Conservation (phyloP, 306 rosid genomes). For the Quercus cerris region DNA sequence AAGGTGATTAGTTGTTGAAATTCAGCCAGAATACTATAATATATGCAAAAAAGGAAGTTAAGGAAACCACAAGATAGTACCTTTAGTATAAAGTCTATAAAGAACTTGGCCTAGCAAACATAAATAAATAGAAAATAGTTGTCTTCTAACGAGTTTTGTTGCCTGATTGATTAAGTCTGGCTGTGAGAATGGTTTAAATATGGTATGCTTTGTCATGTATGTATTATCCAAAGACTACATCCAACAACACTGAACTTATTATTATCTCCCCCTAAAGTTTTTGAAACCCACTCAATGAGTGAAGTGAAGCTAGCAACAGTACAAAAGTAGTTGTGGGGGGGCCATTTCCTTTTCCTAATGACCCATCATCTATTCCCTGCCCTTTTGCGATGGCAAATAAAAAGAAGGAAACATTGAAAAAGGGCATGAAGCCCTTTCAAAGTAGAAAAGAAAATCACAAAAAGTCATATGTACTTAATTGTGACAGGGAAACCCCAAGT, state of each 20-base stretch:
- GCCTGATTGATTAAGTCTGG: neutral
- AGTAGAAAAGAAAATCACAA: neutral
- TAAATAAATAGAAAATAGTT: neutral
- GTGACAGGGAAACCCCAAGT: conserved; percentile 38
- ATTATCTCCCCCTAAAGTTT: neutral
- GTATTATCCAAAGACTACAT: neutral
- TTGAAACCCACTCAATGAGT: neutral
- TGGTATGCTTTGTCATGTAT: neutral
- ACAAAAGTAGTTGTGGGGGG: conserved; percentile 23
- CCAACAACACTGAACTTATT: too few relatives aligned
- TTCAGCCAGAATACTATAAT: neutral
- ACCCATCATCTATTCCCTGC: conserved; percentile 19
- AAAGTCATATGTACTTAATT: conserved; percentile 20
- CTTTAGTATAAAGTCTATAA: neutral
- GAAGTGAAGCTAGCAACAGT: conserved; percentile 3
- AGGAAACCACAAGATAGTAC: neutral
- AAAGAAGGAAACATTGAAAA: neutral
- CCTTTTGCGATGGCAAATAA: conserved; percentile 17
- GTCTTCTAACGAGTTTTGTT: neutral
- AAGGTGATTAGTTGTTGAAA: neutral
- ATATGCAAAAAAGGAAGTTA: neutral
- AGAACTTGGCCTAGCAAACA: too few relatives aligned
- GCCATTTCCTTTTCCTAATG: conserved; percentile 26
- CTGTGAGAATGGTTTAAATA: neutral
- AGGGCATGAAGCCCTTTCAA: neutral